These are phyloP conservation scores for Pyrus bretschneideri DNA, from an alignment of 306 rosid genomes.

Conservation along the genomic window DNA sequence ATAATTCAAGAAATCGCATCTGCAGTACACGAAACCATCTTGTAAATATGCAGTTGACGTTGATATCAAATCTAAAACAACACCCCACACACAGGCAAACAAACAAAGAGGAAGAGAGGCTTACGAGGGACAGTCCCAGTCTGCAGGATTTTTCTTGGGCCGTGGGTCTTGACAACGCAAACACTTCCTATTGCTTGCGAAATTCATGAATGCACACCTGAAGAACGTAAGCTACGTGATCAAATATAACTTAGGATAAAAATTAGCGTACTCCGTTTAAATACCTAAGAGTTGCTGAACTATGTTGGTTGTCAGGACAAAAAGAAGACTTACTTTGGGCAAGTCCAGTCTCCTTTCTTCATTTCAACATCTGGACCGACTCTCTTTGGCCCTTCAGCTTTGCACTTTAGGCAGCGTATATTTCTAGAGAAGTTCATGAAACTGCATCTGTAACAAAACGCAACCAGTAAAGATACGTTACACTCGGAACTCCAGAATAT, in stretches of 20 bases:
- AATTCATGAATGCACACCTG: slow-evolving; percentile 90
- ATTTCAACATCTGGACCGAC: slow-evolving; percentile 24
- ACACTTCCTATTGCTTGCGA: slow-evolving; percentile 59
- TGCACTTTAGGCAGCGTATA: slow-evolving; percentile 57
- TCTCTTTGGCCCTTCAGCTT: slow-evolving; percentile 50
- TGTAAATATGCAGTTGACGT: not conserved
- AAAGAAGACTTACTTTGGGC: slow-evolving; percentile 50
- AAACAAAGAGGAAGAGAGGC: slow-evolving; percentile 20
- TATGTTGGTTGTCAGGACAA: not conserved
- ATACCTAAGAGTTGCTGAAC: not conserved
- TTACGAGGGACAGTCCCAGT: slow-evolving; percentile 88
- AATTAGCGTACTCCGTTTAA: not conserved
- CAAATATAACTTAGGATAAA: not conserved
- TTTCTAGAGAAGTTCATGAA: slow-evolving; percentile 82
- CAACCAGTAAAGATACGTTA: not conserved
- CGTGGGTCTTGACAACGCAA: slow-evolving; percentile 54
- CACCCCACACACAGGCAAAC: not conserved
- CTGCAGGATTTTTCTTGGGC: slow-evolving; percentile 49
- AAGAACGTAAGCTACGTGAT: slow-evolving; percentile 13
- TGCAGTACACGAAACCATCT: slow-evolving; percentile 20
- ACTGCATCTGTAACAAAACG: slow-evolving; percentile 59
- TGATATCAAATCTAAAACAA: not conserved
- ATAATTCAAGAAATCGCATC: slow-evolving; percentile 68
- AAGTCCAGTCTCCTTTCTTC: slow-evolving; percentile 92
- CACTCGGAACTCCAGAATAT: not conserved